Evolutionary conservation across 164 flowering plant species (phyloP).

Genomic region (Kalanchoe fedtschenkoi): DNA sequence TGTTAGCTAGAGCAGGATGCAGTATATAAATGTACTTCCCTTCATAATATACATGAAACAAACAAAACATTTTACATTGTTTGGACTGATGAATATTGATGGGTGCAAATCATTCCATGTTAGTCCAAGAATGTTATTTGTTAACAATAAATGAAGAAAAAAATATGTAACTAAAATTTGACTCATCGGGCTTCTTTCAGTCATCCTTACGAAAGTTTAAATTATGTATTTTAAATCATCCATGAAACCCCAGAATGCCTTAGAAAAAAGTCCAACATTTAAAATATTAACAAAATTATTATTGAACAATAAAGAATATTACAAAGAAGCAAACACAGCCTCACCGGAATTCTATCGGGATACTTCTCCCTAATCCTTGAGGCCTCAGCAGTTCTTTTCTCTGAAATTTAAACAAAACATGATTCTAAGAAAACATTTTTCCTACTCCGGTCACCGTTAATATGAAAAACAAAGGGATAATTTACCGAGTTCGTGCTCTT

Average conservation of each 20-base stretch:
- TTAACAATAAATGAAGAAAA: no score
- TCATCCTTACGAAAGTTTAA: no score
- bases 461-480: background rate
- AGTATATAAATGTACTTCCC: no score
- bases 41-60: no score
- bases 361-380: constrained; percentile 78
- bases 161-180: no score
- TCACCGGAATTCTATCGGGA: constrained; percentile 86
- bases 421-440: background rate
- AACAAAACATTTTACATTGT: no score
- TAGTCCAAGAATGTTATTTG: no score
- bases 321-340: constrained; percentile 11
- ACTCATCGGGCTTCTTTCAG: no score
- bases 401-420: constrained; percentile 17
- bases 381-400: constrained; percentile 70
- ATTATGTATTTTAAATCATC: background rate
- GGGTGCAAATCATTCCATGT: no score
- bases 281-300: background rate
- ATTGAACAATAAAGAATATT: background rate
- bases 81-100: no score
- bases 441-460: background rate
- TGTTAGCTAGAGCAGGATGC: no score
- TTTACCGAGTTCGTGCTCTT: constrained; percentile 74
- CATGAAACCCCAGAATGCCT: background rate
- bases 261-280: background rate